phyloP scores from a whole-genome alignment of 345 rosid genomes.

The Geranium brycei region DNA sequence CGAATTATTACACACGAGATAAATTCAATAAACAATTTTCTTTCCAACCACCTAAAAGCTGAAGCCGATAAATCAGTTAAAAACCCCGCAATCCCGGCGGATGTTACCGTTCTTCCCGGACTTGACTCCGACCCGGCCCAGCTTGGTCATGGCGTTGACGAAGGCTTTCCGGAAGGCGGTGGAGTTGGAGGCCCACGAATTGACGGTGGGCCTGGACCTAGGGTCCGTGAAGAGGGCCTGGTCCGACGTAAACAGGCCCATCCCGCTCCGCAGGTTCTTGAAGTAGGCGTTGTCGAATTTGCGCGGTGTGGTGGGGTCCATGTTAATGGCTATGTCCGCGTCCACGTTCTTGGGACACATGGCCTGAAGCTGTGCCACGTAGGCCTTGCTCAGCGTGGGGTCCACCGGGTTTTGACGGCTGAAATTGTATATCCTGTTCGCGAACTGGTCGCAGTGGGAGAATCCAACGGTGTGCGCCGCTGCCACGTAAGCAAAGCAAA shows the following conservation, averaged over 20 bases:
- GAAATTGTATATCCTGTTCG: slow-evolving; percentile 50
- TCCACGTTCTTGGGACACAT: slow-evolving; percentile 65
- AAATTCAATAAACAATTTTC: too few relatives aligned
- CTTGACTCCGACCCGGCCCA: slow-evolving; percentile 69
- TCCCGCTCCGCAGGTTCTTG: slow-evolving; percentile 52
- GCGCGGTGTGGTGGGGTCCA: slow-evolving; percentile 55
- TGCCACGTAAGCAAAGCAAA: slow-evolving; percentile 10
- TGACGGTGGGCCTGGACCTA: slow-evolving; percentile 46
- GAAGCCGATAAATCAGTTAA: slow-evolving; percentile 17
- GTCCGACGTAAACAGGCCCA: slow-evolving; percentile 70
- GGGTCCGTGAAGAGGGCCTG: slow-evolving; percentile 50
- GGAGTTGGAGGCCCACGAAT: slow-evolving; percentile 40
- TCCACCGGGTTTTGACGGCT: slow-evolving; percentile 35
- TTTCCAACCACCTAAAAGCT: too few relatives aligned
- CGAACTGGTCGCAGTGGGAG: slow-evolving; percentile 50
- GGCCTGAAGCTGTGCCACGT: slow-evolving; percentile 40
- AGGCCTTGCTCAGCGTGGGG: slow-evolving; percentile 43
- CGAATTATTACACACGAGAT: too few relatives aligned
- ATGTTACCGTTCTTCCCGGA: slow-evolving; percentile 42
- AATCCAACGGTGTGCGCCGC: slow-evolving; percentile 80
- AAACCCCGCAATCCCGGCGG: slow-evolving; percentile 39
- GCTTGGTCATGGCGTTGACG: slow-evolving; percentile 45
- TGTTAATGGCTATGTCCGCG: slow-evolving; percentile 62
- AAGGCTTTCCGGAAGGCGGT: slow-evolving; percentile 40
- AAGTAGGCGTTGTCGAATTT: slow-evolving; percentile 56